phyloP scores from a whole-genome alignment of 257 asterid genomes.

The Ilex asprella region DNA sequence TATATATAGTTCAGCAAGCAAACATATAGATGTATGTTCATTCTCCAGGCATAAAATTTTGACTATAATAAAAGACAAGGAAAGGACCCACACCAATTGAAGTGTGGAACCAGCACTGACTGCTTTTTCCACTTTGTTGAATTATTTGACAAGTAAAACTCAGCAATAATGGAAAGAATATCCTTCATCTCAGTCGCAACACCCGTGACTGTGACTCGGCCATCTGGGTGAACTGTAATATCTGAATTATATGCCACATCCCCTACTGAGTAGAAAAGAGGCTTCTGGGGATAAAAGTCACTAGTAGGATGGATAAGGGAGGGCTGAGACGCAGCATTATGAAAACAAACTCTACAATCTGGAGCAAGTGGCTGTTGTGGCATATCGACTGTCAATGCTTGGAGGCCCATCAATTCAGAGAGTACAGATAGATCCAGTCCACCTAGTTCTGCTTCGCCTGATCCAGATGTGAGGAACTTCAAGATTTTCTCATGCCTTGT shows the following conservation, averaged over 20 bases:
- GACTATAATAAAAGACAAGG: background rate
- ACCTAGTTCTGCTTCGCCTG: conserved; percentile 38
- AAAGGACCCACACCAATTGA: conserved; percentile 53
- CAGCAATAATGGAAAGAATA: conserved; percentile 40
- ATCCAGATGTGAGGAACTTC: conserved; percentile 55
- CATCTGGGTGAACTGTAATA: conserved; percentile 16
- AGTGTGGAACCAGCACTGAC: conserved; percentile 80
- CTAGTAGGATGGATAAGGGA: conserved; percentile 46
- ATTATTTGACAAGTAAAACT: conserved; percentile 31
- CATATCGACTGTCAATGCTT: conserved; percentile 19
- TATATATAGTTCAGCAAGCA: background rate
- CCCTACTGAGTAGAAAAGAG: conserved; percentile 28
- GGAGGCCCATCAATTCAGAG: conserved; percentile 41
- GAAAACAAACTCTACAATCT: conserved; percentile 15
- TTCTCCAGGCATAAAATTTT: background rate
- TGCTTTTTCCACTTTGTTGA: conserved; percentile 44
- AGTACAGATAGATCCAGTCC: conserved; percentile 35
- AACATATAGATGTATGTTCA: background rate
- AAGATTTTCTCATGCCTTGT: conserved; percentile 44
- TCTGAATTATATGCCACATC: conserved; percentile 22
- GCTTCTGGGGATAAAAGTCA: conserved; percentile 41
- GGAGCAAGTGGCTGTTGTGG: conserved; percentile 34
- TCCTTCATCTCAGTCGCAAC: conserved; percentile 38
- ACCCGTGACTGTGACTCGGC: conserved; percentile 23
- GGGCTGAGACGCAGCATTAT: conserved; percentile 29